These are phyloP conservation scores for Striga asiatica DNA, from an alignment of 257 asterid genomes.

Conservation along the genomic window DNA sequence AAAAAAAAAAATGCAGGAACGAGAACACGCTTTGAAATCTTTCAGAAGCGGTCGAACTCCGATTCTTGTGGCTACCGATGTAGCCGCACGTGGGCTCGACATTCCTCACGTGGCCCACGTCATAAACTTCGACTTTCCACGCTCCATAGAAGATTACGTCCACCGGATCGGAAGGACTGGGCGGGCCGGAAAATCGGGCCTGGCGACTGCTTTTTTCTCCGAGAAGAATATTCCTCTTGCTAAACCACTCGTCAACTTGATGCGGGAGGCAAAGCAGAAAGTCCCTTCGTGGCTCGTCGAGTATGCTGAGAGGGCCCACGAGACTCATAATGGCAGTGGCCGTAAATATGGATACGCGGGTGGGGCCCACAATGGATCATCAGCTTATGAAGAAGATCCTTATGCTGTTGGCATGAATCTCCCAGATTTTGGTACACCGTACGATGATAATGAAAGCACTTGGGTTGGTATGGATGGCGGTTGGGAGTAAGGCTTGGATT, in stretches of 20 bases:
- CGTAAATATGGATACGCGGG: neutral
- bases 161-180: constrained; percentile 87
- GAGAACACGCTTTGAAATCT: constrained; percentile 51
- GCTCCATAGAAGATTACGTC: constrained; percentile 47
- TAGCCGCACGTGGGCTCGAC: constrained; percentile 69
- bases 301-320: constrained; percentile 17
- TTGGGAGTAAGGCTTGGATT: too few species aligned
- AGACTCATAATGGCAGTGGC: neutral
- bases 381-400: too few species aligned
- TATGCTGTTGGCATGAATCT: too few species aligned
- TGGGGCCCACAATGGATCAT: too few species aligned
- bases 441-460: too few species aligned
- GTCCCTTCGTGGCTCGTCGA: constrained; percentile 44
- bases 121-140: constrained; percentile 64
- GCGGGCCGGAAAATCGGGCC: constrained; percentile 75
- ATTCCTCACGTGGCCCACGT: constrained; percentile 72
- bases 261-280: constrained; percentile 56
- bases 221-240: constrained; percentile 44
- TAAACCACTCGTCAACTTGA: constrained; percentile 39
- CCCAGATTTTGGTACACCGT: too few species aligned
- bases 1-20: constrained; percentile 33
- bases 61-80: constrained; percentile 68
- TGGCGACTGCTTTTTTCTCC: constrained; percentile 74
- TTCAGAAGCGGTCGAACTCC: constrained; percentile 54
- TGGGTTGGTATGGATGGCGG: too few species aligned